Evolutionary conservation across 106 monocot species (phyloP), one percentile per base, ranked within the genome.

Genomic region (Phalaenopsis aphrodite): DNA sequence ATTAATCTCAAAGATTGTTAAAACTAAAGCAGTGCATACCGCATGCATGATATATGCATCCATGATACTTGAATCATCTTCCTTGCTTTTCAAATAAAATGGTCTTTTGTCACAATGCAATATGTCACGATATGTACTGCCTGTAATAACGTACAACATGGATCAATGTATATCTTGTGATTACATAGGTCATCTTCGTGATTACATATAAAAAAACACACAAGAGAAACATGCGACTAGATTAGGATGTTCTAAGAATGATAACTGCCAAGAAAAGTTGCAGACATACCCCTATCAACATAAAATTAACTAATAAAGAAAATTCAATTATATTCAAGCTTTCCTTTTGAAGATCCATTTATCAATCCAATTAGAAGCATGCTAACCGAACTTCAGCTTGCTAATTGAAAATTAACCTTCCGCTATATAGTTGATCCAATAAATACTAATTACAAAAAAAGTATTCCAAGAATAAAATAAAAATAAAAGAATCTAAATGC

Each of bases 21-120:
- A 56, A 37, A 55, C 18, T 38, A 57, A 72, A 80, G 75, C 8
- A 61, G 64, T 39, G 78, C 86, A 66, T 87, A 97, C 97, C 78
- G 86, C 81, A 95, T 99, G 98, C 89, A 99, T 91, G 78, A 99
- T 84, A 77, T 95, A 99, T 24, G 92, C 87, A 82, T 99, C 98
- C 91, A 94, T 94, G 41, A 91, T 84, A 77, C 79, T 78, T 66
- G 91, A 89, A 89, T 99, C 98, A 74, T 91, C 94, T 66, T 84
- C 78, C 0, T 56, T 79, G n/a, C 92, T 86, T 87, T 89, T 95
- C 16, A 89, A 75, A 77, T 99, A 99, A 84, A 99, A 99, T 49
- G 94, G 94, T 49, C 87, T 93, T 84, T 99, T 99, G 80, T 87
- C 85, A 78, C 93, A 91, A 82, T 94, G 88, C 93, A 99, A 79